phyloP scores from a whole-genome alignment of 345 rosid genomes.

The Reutealis trisperma region DNA sequence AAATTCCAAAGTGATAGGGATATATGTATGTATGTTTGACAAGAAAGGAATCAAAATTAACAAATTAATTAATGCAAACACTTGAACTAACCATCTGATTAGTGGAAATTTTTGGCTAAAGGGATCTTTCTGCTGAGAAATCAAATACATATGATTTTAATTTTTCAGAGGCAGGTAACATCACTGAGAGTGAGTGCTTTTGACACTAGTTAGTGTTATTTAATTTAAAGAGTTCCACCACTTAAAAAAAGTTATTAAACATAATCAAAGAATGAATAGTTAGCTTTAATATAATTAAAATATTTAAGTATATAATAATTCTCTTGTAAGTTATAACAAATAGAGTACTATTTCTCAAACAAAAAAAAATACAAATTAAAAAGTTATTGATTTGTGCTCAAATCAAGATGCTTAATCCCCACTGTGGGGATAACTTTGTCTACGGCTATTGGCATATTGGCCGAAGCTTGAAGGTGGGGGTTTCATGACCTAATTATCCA shows the following conservation, averaged over 20 bases:
- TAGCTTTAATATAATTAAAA: too few species aligned
- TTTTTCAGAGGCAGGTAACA: not conserved
- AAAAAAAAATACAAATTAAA: not conserved
- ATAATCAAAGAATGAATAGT: not conserved
- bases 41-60: conserved; percentile 2
- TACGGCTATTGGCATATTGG: not conserved
- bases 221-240: not conserved
- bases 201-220: not conserved
- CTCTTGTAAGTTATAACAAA: too few species aligned
- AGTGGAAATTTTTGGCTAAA: not conserved
- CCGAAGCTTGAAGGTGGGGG: not conserved
- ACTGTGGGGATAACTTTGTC: not conserved
- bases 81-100: not conserved
- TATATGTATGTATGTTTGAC: not conserved
- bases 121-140: not conserved
- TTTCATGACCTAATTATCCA: not conserved
- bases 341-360: too few species aligned
- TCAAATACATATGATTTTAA: too few species aligned
- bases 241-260: not conserved
- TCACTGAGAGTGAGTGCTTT: conserved; percentile 9
- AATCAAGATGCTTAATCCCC: not conserved
- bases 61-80: not conserved
- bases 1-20: too few species aligned
- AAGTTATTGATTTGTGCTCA: not conserved
- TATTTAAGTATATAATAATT: too few species aligned